These are phyloP conservation scores for Pythium sp. DNA, from an alignment of 352 stramenopile genomes.

Conservation along the genomic window DNA sequence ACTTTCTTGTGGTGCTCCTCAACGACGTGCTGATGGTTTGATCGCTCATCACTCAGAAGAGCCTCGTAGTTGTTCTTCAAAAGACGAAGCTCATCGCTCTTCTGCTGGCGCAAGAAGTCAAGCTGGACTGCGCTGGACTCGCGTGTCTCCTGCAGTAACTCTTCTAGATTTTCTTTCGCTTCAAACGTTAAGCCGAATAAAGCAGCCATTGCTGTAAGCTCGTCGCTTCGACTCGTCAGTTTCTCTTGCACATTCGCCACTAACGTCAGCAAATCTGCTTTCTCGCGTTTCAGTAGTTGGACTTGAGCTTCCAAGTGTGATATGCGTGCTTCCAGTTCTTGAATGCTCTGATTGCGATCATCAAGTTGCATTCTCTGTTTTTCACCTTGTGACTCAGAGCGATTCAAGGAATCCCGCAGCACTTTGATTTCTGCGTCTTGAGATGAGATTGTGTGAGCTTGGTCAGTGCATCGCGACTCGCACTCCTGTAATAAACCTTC, in stretches of 20 bases:
- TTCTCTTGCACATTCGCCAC: not conserved
- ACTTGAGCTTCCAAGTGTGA: not conserved
- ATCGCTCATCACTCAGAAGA: not conserved
- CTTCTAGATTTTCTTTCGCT: not conserved
- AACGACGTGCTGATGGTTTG: not conserved
- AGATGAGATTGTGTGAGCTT: not conserved
- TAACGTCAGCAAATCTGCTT: not conserved
- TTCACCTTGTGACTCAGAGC: not conserved
- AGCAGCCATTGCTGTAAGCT: conserved; percentile 4
- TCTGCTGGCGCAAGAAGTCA: not conserved
- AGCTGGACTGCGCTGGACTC: conserved; percentile 16
- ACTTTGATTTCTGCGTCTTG: not conserved
- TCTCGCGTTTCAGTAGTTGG: not conserved
- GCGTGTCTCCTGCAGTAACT: conserved; percentile 11
- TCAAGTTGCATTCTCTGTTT: not conserved
- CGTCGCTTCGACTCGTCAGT: not conserved
- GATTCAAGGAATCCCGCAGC: not conserved
- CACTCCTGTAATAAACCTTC: not conserved
- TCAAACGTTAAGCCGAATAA: conserved; percentile 12
- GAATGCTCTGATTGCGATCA: not conserved
- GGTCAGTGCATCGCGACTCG: not conserved
- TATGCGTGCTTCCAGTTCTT: not conserved
- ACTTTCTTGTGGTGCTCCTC: conserved; percentile 7
- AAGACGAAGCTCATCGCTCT: conserved; percentile 10
- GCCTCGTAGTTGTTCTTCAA: not conserved